These are phyloP conservation scores for Phialocephala subalpina DNA, from an alignment of 2,329 filamentous ascomycete species.

Conservation along the genomic window DNA sequence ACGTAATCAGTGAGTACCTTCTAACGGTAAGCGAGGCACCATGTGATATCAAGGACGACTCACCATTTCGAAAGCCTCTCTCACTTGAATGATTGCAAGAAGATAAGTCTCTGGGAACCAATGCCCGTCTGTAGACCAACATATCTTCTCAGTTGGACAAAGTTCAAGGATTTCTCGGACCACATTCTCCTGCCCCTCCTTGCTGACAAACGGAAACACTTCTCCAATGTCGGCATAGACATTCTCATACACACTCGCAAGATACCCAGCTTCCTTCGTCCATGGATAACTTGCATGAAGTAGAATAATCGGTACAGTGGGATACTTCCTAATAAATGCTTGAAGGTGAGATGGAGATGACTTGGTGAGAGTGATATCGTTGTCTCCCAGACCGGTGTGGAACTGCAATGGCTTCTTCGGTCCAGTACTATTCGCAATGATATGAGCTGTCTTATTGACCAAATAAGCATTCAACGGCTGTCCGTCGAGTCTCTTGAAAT, in stretches of 20 bases:
- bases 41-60: slow-evolving; percentile 32
- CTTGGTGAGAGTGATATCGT: slow-evolving; percentile 73
- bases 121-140: slow-evolving; percentile 85
- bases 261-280: slow-evolving; percentile 78
- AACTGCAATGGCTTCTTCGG: slow-evolving; percentile 80
- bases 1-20: slow-evolving; percentile 74
- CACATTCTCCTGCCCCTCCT: slow-evolving; percentile 76
- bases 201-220: slow-evolving; percentile 80
- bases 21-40: slow-evolving; percentile 4
- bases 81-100: slow-evolving; percentile 75
- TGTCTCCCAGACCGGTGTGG: slow-evolving; percentile 84
- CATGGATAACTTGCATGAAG: slow-evolving; percentile 86
- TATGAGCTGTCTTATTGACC: slow-evolving; percentile 67
- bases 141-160: slow-evolving; percentile 75
- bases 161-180: slow-evolving; percentile 78
- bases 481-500: slow-evolving; percentile 65
- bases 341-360: slow-evolving; percentile 82
- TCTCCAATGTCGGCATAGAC: slow-evolving; percentile 86
- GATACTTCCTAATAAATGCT: slow-evolving; percentile 73
- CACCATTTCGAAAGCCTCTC: slow-evolving; percentile 74
- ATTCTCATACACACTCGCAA: slow-evolving; percentile 79
- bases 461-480: slow-evolving; percentile 74
- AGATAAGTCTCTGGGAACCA: slow-evolving; percentile 82
- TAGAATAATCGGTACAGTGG: slow-evolving; percentile 76
- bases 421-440: slow-evolving; percentile 57